Conservation (phyloP, 768 basidiomycete genomes). For the Russula dissimulans region DNA sequence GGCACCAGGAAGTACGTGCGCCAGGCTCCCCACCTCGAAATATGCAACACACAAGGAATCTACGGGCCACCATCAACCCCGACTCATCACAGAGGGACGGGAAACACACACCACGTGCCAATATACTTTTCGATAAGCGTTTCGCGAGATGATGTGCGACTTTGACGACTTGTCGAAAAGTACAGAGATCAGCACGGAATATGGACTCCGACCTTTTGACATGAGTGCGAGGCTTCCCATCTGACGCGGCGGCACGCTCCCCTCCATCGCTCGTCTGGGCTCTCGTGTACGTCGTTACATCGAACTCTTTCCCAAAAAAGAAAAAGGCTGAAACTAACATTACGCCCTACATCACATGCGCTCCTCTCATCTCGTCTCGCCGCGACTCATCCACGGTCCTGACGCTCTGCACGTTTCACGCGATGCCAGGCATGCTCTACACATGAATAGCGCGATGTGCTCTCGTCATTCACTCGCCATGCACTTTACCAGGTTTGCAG, state of each 20-base stretch:
- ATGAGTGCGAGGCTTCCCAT: constrained; percentile 33
- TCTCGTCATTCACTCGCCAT: constrained; percentile 32
- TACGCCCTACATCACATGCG: too few species aligned
- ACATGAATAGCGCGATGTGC: constrained; percentile 31
- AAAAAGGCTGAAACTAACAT: too few species aligned
- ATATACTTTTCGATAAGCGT: too few species aligned
- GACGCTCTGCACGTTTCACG: constrained; percentile 27
- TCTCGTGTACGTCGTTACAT: constrained; percentile 26
- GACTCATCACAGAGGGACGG: too few species aligned
- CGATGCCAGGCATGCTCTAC: constrained; percentile 34
- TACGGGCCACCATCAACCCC: too few species aligned
- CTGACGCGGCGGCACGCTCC: constrained; percentile 36
- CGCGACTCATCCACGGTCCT: constrained; percentile 16
- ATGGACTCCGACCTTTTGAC: constrained; percentile 30
- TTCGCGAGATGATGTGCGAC: too few species aligned
- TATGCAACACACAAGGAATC: too few species aligned
- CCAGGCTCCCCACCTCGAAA: too few species aligned
- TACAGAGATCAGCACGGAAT: constrained; percentile 31
- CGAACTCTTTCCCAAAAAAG: not conserved
- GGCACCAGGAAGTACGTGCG: too few species aligned
- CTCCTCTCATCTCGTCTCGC: constrained; percentile 16
- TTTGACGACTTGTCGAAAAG: not conserved
- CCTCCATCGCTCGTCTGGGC: constrained; percentile 31
- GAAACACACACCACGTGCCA: too few species aligned
- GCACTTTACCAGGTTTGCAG: constrained; percentile 39